Percentiles rank a stretch among this genome's conserved stretches.
These are phyloP conservation scores for Beauveria scarabaeidicola DNA, from an alignment of 2,329 filamentous ascomycete genomes.

Conservation along the genomic window DNA sequence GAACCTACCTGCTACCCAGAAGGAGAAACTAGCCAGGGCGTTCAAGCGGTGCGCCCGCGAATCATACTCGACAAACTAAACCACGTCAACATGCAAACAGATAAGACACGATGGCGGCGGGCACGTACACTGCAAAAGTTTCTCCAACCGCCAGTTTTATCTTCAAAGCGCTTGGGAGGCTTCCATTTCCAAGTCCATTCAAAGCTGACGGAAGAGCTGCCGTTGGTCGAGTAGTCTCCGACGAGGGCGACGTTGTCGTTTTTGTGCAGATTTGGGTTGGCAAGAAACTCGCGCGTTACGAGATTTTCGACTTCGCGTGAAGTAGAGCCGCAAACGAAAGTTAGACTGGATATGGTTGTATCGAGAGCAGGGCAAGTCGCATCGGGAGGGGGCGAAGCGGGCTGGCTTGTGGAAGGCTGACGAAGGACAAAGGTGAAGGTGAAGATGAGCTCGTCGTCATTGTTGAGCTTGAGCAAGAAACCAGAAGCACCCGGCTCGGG, in stretches of 20 bases:
- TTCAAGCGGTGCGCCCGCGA: constrained; percentile 82
- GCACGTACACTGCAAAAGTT: constrained; percentile 77
- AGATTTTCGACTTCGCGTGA: constrained; percentile 84
- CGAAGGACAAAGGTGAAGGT: constrained; percentile 83
- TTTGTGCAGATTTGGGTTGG: constrained; percentile 94
- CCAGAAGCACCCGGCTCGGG: constrained; percentile 59
- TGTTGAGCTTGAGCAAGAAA: constrained; percentile 79
- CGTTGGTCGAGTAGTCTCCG: constrained; percentile 81
- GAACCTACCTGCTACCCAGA: constrained; percentile 76
- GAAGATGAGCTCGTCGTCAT: constrained; percentile 88
- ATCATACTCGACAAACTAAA: constrained; percentile 90
- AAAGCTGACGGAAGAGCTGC: constrained; percentile 77
- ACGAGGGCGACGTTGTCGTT: constrained; percentile 92
- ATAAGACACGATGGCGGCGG: background rate
- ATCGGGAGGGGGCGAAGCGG: constrained; percentile 45
- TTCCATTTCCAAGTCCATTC: constrained; percentile 98
- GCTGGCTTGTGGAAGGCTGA: constrained; percentile 44
- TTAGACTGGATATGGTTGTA: constrained; percentile 78
- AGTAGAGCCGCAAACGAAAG: constrained; percentile 84
- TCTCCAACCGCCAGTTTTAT: constrained; percentile 85
- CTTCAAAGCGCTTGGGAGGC: constrained; percentile 72
- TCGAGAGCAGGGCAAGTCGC: constrained; percentile 53
- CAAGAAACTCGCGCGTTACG: constrained; percentile 90
- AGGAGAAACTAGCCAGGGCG: constrained; percentile 85
- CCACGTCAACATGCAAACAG: constrained; percentile 18